Conservation (phyloP, 345 rosid genomes). For the Zanthoxylum bungeanum region DNA sequence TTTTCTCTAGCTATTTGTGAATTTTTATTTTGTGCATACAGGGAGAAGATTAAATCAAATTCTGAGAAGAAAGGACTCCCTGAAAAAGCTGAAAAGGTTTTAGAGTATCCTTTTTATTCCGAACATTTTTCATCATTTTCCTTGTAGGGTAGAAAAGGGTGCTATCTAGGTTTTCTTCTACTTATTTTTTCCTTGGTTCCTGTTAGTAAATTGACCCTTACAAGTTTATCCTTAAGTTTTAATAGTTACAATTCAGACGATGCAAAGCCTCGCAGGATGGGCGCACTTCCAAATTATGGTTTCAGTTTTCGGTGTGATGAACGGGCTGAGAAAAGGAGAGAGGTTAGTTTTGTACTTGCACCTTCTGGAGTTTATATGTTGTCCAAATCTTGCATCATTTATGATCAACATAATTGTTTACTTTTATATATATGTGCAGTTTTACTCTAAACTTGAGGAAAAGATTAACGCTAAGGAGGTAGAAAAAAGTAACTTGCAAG, state of each 20-base stretch:
- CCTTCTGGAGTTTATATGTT: slow-evolving; percentile 7
- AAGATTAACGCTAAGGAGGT: slow-evolving; percentile 92
- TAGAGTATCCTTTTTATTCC: slow-evolving; percentile 62
- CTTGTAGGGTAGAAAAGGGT: slow-evolving; percentile 7
- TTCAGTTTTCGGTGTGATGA: slow-evolving; percentile 96
- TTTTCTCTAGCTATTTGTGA: slow-evolving; percentile 19
- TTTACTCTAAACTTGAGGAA: slow-evolving; percentile 92
- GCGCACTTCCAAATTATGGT: slow-evolving; percentile 91
- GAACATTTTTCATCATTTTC: slow-evolving; percentile 13
- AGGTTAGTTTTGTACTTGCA: slow-evolving; percentile 51
- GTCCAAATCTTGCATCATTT: not conserved
- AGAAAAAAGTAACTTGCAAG: slow-evolving; percentile 77
- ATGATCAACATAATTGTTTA: slow-evolving; percentile 3
- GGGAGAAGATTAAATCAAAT: slow-evolving; percentile 62
- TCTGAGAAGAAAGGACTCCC: slow-evolving; percentile 50
- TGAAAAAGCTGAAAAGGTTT: slow-evolving; percentile 58
- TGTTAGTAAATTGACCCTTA: slow-evolving; percentile 2
- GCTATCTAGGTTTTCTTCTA: slow-evolving; percentile 8
- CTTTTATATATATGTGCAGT: slow-evolving; percentile 50
- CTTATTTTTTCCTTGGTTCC: slow-evolving; percentile 3
- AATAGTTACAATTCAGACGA: slow-evolving; percentile 58
- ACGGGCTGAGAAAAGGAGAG: slow-evolving; percentile 97
- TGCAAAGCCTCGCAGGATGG: slow-evolving; percentile 56
- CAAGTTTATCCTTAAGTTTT: slow-evolving; percentile 33
- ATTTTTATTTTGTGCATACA: slow-evolving; percentile 33